Evolutionary conservation across 2,329 filamentous ascomycete species (phyloP).

Genomic region (Arthrinium puccinioides): DNA sequence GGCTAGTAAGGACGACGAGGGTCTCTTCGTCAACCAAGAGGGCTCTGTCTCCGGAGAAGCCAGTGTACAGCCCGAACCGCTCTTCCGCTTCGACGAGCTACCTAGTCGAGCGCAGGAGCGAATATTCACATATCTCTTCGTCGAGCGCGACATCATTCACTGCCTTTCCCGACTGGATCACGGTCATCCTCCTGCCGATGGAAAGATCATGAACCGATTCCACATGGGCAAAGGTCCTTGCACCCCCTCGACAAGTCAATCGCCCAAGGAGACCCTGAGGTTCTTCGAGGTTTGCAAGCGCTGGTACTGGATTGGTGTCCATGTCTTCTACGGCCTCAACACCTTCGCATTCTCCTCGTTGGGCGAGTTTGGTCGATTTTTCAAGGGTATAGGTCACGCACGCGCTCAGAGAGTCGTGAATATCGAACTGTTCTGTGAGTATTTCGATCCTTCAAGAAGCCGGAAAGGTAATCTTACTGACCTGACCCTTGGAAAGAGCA

Average conservation of each 20-base stretch:
- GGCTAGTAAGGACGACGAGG: not conserved
- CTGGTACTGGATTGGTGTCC: slow-evolving; percentile 31
- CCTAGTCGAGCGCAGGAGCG: slow-evolving; percentile 13
- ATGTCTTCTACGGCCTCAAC: slow-evolving; percentile 41
- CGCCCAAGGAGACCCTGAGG: slow-evolving; percentile 28
- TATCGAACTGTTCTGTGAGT: slow-evolving; percentile 34
- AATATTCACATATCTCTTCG: slow-evolving; percentile 24
- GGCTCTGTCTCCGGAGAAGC: no score
- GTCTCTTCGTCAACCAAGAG: not conserved
- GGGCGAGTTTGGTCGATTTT: slow-evolving; percentile 42
- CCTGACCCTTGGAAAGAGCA: slow-evolving; percentile 13
- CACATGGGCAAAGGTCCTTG: slow-evolving; percentile 23
- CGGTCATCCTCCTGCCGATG: not conserved
- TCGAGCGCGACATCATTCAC: slow-evolving; percentile 27
- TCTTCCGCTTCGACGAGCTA: slow-evolving; percentile 14
- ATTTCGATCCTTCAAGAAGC: no score
- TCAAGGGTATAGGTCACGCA: slow-evolving; percentile 29
- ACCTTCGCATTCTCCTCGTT: slow-evolving; percentile 46
- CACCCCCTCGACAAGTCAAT: slow-evolving; percentile 24
- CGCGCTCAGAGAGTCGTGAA: slow-evolving; percentile 35
- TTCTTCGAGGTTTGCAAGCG: slow-evolving; percentile 31
- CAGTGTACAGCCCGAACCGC: not conserved
- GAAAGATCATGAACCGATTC: slow-evolving; percentile 25
- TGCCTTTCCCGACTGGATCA: slow-evolving; percentile 33
- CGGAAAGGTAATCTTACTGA: no score